Evolutionary conservation across 2,329 filamentous ascomycete species (phyloP).

Genomic region (Penicillium sp.): DNA sequence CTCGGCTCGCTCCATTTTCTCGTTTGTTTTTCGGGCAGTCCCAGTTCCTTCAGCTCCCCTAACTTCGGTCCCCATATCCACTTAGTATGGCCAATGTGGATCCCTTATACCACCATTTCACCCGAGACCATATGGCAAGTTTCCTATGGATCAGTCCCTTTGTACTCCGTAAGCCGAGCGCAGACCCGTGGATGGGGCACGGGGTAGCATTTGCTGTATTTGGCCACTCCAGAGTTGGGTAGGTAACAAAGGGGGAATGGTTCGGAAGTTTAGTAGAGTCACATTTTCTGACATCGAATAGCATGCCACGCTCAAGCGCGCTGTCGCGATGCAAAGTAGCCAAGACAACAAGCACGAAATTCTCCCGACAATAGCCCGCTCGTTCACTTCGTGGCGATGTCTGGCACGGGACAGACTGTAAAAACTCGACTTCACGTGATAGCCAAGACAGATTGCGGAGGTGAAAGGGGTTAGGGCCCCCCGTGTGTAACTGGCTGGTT

Average conservation of each 20-base stretch:
- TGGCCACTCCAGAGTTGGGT: background rate
- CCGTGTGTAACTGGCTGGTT: slow-evolving; percentile 1
- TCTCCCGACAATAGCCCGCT: slow-evolving; percentile 3
- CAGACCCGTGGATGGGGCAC: background rate
- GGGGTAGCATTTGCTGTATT: slow-evolving; percentile 1
- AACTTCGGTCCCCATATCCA: background rate
- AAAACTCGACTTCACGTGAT: background rate
- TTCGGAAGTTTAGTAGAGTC: background rate
- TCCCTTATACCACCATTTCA: background rate
- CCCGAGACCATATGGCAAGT: background rate
- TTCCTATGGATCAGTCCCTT: background rate
- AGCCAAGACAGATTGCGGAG: background rate
- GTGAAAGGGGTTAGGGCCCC: background rate
- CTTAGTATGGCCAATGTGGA: background rate
- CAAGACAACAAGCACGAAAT: background rate
- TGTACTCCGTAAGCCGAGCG: background rate
- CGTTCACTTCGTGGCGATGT: background rate
- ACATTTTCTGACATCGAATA: background rate
- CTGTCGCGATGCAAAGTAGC: background rate
- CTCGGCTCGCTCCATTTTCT: background rate
- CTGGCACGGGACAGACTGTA: background rate
- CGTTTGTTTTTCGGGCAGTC: background rate
- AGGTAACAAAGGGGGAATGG: background rate
- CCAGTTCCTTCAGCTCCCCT: background rate
- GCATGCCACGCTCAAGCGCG: background rate